Percentiles rank a stretch among this genome's conserved stretches.
These are phyloP conservation scores for Pezizomycotina sp. DNA, from an alignment of 2,329 filamentous ascomycete species.

Conservation along the genomic window DNA sequence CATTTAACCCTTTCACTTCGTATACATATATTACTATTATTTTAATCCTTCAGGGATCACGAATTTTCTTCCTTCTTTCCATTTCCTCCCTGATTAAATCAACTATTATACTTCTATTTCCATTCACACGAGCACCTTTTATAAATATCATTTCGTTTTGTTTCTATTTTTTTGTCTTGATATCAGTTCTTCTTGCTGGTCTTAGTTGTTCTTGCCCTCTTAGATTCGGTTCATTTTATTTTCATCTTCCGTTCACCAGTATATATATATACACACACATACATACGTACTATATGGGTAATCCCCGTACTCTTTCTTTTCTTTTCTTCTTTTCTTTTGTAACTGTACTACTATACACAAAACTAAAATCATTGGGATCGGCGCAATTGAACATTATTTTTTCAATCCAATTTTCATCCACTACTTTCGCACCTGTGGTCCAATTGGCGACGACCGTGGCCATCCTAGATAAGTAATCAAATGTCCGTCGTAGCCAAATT, in stretches of 20 bases:
- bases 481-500: no score
- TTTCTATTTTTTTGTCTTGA: background rate
- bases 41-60: no score
- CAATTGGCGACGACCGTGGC: no score
- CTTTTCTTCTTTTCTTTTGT: constrained; percentile 11
- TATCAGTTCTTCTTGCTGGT: background rate
- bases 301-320: no score
- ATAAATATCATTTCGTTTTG: background rate
- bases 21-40: constrained; percentile 2
- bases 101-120: background rate
- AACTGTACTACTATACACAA: no score
- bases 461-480: no score
- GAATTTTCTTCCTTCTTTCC: no score
- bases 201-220: background rate
- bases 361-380: no score
- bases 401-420: no score
- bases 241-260: background rate
- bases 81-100: background rate
- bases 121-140: constrained; percentile 2
- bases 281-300: no score
- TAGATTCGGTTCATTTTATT: background rate
- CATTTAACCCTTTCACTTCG: constrained; percentile 2
- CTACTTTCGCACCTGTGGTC: no score
- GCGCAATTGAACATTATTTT: no score
- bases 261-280: constrained; percentile 1